A percentile compares a stretch with the other conserved stretches of the same genome.
These are phyloP conservation scores for Boletus barrowsii DNA, from an alignment of 768 basidiomycete genomes.

Conservation along the genomic window DNA sequence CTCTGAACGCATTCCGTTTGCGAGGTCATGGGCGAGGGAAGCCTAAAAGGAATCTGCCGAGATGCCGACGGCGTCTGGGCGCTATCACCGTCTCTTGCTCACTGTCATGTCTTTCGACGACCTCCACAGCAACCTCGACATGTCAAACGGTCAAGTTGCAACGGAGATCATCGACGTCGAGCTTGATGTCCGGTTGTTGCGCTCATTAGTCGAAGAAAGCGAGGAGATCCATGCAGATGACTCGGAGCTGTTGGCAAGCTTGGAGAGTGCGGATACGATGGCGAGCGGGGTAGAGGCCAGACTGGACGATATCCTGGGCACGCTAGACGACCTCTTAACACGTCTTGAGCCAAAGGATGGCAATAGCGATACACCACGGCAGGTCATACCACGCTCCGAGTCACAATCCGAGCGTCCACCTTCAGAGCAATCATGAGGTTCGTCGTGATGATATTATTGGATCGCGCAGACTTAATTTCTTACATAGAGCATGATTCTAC, in stretches of 20 bases:
- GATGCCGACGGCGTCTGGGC: slow-evolving; percentile 25
- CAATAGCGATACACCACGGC: not conserved
- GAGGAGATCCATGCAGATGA: slow-evolving; percentile 34
- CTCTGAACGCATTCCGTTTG: slow-evolving; percentile 48
- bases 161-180: slow-evolving; percentile 24
- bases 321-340: slow-evolving; percentile 53
- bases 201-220: slow-evolving; percentile 28
- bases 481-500: slow-evolving; percentile 15
- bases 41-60: slow-evolving; percentile 14
- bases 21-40: slow-evolving; percentile 40
- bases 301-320: slow-evolving; percentile 58
- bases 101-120: slow-evolving; percentile 28
- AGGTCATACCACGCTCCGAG: slow-evolving; percentile 1
- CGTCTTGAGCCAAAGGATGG: slow-evolving; percentile 35
- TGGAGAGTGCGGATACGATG: slow-evolving; percentile 57
- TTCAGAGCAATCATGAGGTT: slow-evolving; percentile 13
- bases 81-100: slow-evolving; percentile 4
- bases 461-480: not conserved
- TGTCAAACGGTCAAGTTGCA: slow-evolving; percentile 6
- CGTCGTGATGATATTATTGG: not conserved
- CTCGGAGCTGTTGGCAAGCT: slow-evolving; percentile 48
- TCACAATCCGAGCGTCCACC: not conserved
- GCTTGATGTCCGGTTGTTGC: slow-evolving; percentile 36
- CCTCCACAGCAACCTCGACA: slow-evolving; percentile 10
- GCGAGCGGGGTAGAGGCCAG: slow-evolving; percentile 60